phyloP scores from a whole-genome alignment of 2,329 filamentous ascomycete species.

The Aspergillus ochraceoroseus region DNA sequence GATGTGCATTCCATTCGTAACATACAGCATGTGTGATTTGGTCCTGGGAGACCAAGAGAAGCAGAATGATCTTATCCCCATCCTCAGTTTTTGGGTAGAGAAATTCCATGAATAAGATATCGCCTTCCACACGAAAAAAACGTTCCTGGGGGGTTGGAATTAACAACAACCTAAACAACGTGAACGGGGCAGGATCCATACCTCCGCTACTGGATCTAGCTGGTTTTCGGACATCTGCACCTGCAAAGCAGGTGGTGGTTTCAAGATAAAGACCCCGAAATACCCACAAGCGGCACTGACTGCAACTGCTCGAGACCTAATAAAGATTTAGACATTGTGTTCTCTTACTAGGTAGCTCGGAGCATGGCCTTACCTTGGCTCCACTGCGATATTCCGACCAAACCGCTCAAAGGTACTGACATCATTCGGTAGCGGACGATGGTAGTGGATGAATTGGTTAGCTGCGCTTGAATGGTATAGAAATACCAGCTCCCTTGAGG shows the following conservation, averaged over 20 bases:
- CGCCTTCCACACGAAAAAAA: constrained; percentile 57
- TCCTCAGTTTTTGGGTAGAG: constrained; percentile 66
- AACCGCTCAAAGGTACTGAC: constrained; percentile 51
- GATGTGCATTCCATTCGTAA: constrained; percentile 52
- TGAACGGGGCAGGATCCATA: constrained; percentile 29
- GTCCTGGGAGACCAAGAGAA: constrained; percentile 54
- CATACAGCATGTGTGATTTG: constrained; percentile 47
- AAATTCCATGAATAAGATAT: constrained; percentile 85
- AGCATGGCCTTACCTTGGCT: constrained; percentile 60
- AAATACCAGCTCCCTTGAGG: constrained; percentile 69
- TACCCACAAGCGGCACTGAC: constrained; percentile 65
- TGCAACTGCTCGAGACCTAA: constrained; percentile 55
- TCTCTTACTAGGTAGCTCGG: no score
- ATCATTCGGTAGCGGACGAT: constrained; percentile 56
- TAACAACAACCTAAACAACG: constrained; percentile 16
- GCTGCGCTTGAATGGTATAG: constrained; percentile 57
- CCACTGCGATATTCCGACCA: constrained; percentile 67
- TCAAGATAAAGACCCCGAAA: constrained; percentile 68
- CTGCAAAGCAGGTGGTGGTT: constrained; percentile 52
- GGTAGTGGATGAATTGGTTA: constrained; percentile 58
- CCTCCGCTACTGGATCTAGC: constrained; percentile 57
- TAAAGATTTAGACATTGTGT: no score
- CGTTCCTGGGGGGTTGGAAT: constrained; percentile 35
- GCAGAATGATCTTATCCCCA: constrained; percentile 66
- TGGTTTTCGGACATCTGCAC: constrained; percentile 47